These are phyloP conservation scores for Podaxis sp. DNA, from an alignment of 768 basidiomycete genomes.

Conservation along the genomic window DNA sequence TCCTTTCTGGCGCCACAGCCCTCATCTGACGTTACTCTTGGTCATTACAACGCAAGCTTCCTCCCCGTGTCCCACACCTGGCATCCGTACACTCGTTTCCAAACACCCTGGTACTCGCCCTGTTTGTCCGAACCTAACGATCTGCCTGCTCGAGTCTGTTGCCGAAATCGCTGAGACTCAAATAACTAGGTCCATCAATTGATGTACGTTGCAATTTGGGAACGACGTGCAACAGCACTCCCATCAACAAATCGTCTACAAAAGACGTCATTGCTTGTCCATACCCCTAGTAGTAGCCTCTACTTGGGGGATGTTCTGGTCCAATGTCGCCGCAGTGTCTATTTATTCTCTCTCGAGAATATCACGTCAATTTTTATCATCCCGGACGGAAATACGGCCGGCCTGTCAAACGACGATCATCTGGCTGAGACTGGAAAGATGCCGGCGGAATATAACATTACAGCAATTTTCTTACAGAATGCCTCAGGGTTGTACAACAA, in stretches of 20 bases:
- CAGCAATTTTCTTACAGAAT: not conserved
- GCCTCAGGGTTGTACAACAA: not conserved
- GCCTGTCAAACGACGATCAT: not conserved
- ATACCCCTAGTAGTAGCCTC: not conserved
- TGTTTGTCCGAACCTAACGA: not conserved
- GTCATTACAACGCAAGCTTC: not conserved
- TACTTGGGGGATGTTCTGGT: not conserved
- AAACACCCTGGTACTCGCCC: too few relatives aligned
- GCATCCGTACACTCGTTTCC: not conserved
- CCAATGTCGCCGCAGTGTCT: not conserved
- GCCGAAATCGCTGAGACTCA: not conserved
- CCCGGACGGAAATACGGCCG: not conserved
- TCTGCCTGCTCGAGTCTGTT: not conserved
- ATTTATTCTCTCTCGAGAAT: not conserved
- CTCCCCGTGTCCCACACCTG: not conserved
- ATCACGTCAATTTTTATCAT: not conserved
- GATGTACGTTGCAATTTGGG: not conserved
- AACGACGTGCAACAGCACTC: not conserved
- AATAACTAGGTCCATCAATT: not conserved
- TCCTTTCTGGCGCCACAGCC: not conserved
- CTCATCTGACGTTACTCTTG: not conserved
- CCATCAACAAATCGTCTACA: not conserved
- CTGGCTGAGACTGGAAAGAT: not conserved
- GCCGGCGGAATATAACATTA: conserved; percentile 10
- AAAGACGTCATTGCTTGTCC: not conserved